Base-by-base conservation (phyloP, 2,329 filamentous ascomycete species). In the Penicillium sclerotiorum region DNA sequence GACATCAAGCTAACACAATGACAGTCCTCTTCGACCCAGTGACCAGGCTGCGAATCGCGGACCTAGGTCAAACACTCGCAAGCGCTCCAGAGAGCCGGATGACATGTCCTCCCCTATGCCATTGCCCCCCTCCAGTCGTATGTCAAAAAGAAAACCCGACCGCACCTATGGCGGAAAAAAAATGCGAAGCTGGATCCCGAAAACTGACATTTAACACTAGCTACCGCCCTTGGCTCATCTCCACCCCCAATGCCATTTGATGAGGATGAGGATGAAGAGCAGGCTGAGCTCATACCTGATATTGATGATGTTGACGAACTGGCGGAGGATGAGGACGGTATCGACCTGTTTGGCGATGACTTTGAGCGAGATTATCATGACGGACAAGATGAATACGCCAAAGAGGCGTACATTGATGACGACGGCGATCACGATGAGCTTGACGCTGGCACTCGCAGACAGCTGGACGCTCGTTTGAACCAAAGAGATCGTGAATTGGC, bases 21-120 rank as follows among this genome's bases (percentile, higher is more conserved):
- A 6, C 38, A 62, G 59, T 54, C 91, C 92, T 69, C 80, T 95
- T 53, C 86, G 87, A 72, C 81, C 85, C 61, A 90, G 86, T 74
- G 87, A 89, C 79, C 85, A 87, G 53, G 92, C 91, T 58, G 90
- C 86, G 63, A 96, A 95, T 73, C 85, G 90, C 60, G 89, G 90
- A 45, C 70, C 80, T 49, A 72, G 73, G 15, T 74, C 75, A 56
- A 80, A 74, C 57, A 73, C 79, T 54, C 78, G 83, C 53, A 88
- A 88, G 71, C 81, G 86, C 62, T 77, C 79, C 28, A 80, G 85
- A 73, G 85, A 87, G 61, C 79, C 80, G 51, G 85, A 87, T 60
- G 80, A 85, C 63, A 81, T 84, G 45, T 76, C 77, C 35, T 83
- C 82, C 22, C 83, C 82, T 13, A 79, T 77, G 45, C 77, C 78